Percentiles rank a stretch among this genome's conserved stretches.
These are phyloP conservation scores for Mucor velutinosus DNA, from an alignment of 371 early-diverging fungal genomes.

Conservation along the genomic window DNA sequence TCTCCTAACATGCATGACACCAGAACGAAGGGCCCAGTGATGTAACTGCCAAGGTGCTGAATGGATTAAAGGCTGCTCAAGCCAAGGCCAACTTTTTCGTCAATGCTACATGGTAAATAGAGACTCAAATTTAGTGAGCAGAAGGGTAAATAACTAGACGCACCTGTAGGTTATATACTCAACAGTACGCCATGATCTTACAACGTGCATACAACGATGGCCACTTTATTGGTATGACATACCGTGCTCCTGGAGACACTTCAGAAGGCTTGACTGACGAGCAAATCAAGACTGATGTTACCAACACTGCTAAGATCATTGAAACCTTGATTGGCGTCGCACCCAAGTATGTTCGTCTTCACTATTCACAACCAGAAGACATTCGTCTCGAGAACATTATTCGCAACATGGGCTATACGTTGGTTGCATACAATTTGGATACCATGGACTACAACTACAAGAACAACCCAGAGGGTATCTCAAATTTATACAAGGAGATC, in stretches of 20 bases:
- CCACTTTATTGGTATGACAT: constrained; percentile 64
- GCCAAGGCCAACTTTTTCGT: constrained; percentile 63
- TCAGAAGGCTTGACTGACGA: constrained; percentile 49
- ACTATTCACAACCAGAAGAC: constrained; percentile 54
- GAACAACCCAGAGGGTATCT: constrained; percentile 41
- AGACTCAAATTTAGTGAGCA: background rate
- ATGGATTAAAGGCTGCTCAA: constrained; percentile 53
- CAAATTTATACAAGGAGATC: constrained; percentile 41
- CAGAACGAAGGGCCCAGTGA: constrained; percentile 66
- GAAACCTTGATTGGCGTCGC: constrained; percentile 51
- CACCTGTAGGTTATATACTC: constrained; percentile 32
- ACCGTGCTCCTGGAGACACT: constrained; percentile 53
- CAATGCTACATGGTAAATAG: constrained; percentile 59
- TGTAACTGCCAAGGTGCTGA: constrained; percentile 58
- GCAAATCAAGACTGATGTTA: constrained; percentile 52
- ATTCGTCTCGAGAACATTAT: constrained; percentile 42
- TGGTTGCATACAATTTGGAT: constrained; percentile 56
- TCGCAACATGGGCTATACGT: constrained; percentile 48
- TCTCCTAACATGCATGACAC: constrained; percentile 4
- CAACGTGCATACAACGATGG: constrained; percentile 59
- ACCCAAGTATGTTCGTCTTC: constrained; percentile 55
- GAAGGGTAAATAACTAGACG: background rate
- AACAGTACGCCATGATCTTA: constrained; percentile 59
- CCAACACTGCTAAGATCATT: constrained; percentile 50
- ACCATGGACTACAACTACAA: constrained; percentile 54